Evolutionary conservation across 1,139 yeast genomes (phyloP).

Genomic region (Suhomyces kunorum): DNA sequence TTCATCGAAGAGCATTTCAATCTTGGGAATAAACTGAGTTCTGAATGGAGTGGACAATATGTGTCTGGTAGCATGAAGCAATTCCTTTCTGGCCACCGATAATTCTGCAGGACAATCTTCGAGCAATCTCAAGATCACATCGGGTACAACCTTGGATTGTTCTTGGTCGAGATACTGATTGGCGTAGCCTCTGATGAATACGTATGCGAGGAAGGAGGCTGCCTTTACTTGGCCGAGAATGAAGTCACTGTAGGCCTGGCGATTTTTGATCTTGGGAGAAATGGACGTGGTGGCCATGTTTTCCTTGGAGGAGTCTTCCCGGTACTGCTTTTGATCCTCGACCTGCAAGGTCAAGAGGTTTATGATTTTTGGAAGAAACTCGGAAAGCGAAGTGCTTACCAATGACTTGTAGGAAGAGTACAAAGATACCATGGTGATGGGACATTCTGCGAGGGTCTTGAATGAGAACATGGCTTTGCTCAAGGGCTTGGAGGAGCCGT

Average conservation of each 20-base stretch:
- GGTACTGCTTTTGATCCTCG: slow-evolving; percentile 39
- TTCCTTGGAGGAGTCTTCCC: slow-evolving; percentile 64
- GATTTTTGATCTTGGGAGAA: slow-evolving; percentile 70
- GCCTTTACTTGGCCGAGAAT: slow-evolving; percentile 96
- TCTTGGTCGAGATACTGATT: slow-evolving; percentile 61
- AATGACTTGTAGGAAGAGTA: slow-evolving; percentile 83
- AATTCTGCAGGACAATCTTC: slow-evolving; percentile 98
- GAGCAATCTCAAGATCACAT: slow-evolving; percentile 75
- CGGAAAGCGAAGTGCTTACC: slow-evolving; percentile 69
- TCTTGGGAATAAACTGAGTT: slow-evolving; percentile 77
- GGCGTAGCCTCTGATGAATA: slow-evolving; percentile 81
- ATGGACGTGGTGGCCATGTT: slow-evolving; percentile 53
- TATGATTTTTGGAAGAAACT: slow-evolving; percentile 80
- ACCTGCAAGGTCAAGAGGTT: slow-evolving; percentile 77
- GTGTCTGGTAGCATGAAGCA: slow-evolving; percentile 92
- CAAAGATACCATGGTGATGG: slow-evolving; percentile 91
- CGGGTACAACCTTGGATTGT: slow-evolving; percentile 76
- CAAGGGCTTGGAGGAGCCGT: slow-evolving; percentile 41
- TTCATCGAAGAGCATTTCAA: slow-evolving; percentile 83
- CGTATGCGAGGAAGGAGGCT: slow-evolving; percentile 91
- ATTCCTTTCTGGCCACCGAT: slow-evolving; percentile 88
- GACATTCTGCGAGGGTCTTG: slow-evolving; percentile 93
- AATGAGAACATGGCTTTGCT: slow-evolving; percentile 74
- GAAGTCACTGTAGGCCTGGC: slow-evolving; percentile 84
- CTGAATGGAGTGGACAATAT: slow-evolving; percentile 88